Conservation (phyloP, 306 rosid genomes). For the Sicyos edulis region DNA sequence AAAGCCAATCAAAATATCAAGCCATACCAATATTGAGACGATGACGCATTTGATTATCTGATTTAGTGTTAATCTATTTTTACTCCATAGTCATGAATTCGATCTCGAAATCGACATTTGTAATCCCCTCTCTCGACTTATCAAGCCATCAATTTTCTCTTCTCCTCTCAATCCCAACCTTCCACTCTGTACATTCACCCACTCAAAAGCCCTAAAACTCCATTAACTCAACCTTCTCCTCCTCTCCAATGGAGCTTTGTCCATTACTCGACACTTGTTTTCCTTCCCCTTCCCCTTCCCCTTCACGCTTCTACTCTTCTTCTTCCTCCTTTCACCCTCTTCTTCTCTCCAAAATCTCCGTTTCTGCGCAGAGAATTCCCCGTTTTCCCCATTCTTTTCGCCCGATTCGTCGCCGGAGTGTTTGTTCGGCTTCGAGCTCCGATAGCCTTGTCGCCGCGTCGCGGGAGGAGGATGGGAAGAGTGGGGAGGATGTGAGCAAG, state of each 20-base stretch:
- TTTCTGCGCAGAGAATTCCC: constrained; percentile 26
- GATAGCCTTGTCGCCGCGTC: constrained; percentile 63
- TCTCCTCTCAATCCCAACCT: not conserved
- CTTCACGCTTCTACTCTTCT: constrained; percentile 29
- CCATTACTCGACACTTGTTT: constrained; percentile 35
- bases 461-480: constrained; percentile 34
- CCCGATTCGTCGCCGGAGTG: constrained; percentile 26
- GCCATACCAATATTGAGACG: too few relatives aligned
- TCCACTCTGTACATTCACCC: constrained; percentile 14
- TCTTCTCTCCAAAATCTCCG: constrained; percentile 28
- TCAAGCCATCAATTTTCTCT: constrained; percentile 1
- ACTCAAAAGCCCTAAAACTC: constrained; percentile 14
- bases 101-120: too few relatives aligned
- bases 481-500: constrained; percentile 31
- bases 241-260: constrained; percentile 45
- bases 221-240: not conserved
- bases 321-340: constrained; percentile 31
- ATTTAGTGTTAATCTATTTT: too few relatives aligned
- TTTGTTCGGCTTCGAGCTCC: constrained; percentile 49
- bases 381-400: constrained; percentile 16
- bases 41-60: too few relatives aligned
- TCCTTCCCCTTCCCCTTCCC: too few relatives aligned
- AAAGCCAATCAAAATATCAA: constrained; percentile 5
- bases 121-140: too few relatives aligned
- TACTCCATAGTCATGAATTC: too few relatives aligned